phyloP scores from a whole-genome alignment of 345 rosid genomes.

The Ricinus communis region DNA sequence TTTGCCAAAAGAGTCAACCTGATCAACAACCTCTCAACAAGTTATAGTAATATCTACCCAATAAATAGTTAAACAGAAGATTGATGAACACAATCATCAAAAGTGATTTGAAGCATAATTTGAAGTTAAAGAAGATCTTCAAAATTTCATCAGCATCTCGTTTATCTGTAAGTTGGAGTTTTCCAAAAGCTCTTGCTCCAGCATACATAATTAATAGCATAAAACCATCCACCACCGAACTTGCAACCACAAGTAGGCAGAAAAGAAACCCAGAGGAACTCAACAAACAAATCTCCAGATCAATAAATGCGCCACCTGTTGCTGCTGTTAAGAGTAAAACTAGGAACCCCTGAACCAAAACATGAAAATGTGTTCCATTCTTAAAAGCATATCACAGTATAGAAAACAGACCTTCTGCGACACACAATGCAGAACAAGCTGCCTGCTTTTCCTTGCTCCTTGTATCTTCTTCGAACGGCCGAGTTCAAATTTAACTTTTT shows the following conservation, averaged over 20 bases:
- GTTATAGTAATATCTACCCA: neutral
- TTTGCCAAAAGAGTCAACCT: neutral
- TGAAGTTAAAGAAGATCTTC: neutral
- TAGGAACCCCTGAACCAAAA: constrained; percentile 30
- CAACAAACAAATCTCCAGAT: neutral
- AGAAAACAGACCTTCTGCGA: constrained; percentile 67
- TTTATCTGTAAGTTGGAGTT: neutral
- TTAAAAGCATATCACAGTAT: constrained; percentile 24
- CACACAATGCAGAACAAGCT: constrained; percentile 71
- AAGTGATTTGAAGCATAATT: neutral
- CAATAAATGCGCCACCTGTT: neutral
- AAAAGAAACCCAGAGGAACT: neutral
- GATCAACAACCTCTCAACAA: constrained; percentile 4
- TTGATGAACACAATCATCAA: neutral
- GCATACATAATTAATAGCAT: neutral
- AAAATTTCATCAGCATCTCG: neutral
- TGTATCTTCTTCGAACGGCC: constrained; percentile 54
- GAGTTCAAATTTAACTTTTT: constrained; percentile 49
- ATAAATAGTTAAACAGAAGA: neutral
- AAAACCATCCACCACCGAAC: neutral
- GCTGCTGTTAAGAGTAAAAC: constrained; percentile 11
- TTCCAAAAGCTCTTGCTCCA: constrained; percentile 2
- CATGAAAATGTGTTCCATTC: constrained; percentile 26
- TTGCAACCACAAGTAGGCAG: neutral
- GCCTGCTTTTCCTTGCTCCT: constrained; percentile 70